Base-by-base conservation (phyloP, 805 yeast genomes). In the Yamadazyma olivae region DNA sequence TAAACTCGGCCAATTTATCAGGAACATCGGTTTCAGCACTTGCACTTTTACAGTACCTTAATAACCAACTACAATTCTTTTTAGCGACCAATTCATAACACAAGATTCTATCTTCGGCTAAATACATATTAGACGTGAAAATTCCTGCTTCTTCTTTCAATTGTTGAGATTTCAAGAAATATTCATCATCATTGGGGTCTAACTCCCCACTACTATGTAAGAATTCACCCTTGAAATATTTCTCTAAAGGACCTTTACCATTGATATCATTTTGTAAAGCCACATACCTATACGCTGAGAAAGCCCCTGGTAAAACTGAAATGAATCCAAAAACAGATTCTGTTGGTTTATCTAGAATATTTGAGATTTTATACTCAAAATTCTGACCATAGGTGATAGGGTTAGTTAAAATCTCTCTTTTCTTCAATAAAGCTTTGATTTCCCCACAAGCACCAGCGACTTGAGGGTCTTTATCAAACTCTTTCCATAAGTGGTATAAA, bases 361-460 rank as follows among this genome's bases (percentile, higher is more conserved):
- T 79, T 36, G 84, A 79, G 49, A 79, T 78, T 50, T 79, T 79
- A 53, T 78, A 78, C 57, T 78, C 84, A 49, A 79, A 79, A 50
- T 79, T 79, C 51, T 79, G 85, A 6, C 78, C 77, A 12, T 81
- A 81, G 13, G 79, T 82, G 23, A 79, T 56, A 10, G 84, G 83
- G 50, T 79, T 79, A 26, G 77, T 62, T 41, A 76, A 48, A 44
- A 73, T 67, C 49, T 67, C 71, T 14, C 69, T 51, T 35, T 63
- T 61, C 25, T 66, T 66, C 54, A 79, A 60, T 53, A 75, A 67
- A 3, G 83, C 82, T 39, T 75, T 79, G 49, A 79, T 78, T 48
- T 79, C 85, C n/a, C 85, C 85, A 59, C 83, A 78, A 4, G 84
- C 83, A 17, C 85, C 85, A 4, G 84, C 85, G 18, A 79, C 79